A percentile compares a stretch with the other conserved stretches of the same genome.
These are phyloP conservation scores for Candida silvicultrix DNA, from an alignment of 805 yeast genomes.

Conservation along the genomic window DNA sequence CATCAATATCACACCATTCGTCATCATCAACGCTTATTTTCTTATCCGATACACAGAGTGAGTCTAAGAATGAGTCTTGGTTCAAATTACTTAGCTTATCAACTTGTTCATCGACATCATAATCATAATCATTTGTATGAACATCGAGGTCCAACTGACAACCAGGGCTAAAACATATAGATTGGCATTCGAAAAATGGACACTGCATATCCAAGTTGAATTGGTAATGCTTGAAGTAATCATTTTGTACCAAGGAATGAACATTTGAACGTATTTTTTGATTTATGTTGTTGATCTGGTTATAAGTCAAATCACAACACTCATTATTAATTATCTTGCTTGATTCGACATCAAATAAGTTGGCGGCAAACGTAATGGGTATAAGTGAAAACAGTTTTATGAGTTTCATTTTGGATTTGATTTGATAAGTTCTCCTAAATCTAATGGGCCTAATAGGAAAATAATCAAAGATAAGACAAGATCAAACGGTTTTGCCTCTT, in stretches of 20 bases:
- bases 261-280: conserved; percentile 47
- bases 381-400: background rate
- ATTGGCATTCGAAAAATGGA: conserved; percentile 75
- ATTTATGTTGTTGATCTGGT: conserved; percentile 48
- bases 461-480: background rate
- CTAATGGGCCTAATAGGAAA: background rate
- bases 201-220: conserved; percentile 82
- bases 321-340: conserved; percentile 13
- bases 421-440: too few relatives aligned
- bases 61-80: conserved; percentile 30
- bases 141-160: conserved; percentile 24
- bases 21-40: conserved; percentile 33
- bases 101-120: conserved; percentile 16
- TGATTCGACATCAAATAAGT: conserved; percentile 14
- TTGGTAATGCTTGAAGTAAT: conserved; percentile 67
- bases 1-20: conserved; percentile 67
- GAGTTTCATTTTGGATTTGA: background rate
- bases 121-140: conserved; percentile 20
- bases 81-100: conserved; percentile 37
- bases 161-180: conserved; percentile 23
- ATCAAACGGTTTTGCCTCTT: too few relatives aligned
- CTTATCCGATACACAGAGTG: conserved; percentile 26
- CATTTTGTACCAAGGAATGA: conserved; percentile 54
- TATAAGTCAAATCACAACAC: conserved; percentile 34
- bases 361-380: conserved; percentile 2